A percentile compares a stretch with the other conserved stretches of the same genome.
Conservation (phyloP, 2,329 filamentous ascomycete genomes). For the Phaeosphaeria sp. region DNA sequence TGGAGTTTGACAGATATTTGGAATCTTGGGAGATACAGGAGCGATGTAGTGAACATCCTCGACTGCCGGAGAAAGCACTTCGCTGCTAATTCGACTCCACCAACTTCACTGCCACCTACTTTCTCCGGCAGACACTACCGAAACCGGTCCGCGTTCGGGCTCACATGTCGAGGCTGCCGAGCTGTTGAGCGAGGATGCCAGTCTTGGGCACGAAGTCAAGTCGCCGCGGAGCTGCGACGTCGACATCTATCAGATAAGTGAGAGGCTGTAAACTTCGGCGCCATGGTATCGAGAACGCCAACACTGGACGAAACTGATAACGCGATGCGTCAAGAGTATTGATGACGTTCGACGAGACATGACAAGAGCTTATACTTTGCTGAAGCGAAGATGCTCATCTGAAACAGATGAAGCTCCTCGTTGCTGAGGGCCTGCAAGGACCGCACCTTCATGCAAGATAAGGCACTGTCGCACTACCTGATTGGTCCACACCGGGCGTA, state of each 20-base stretch:
- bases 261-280: background rate
- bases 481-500: conserved; percentile 22
- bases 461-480: conserved; percentile 23
- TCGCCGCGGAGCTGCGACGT: conserved; percentile 7
- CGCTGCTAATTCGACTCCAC: background rate
- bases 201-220: conserved; percentile 6
- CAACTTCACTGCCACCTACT: background rate
- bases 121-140: conserved; percentile 18
- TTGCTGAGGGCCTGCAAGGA: background rate
- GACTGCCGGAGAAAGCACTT: too few species aligned
- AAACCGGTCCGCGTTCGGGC: conserved; percentile 16
- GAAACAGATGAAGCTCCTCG: background rate
- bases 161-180: conserved; percentile 12
- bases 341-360: conserved; percentile 15
- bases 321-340: background rate
- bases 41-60: too few species aligned
- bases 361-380: background rate
- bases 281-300: background rate
- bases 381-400: background rate
- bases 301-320: background rate
- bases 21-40: too few species aligned
- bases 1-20: too few species aligned
- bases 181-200: background rate
- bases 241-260: background rate
- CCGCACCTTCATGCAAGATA: conserved; percentile 49